A percentile compares a stretch with the other conserved stretches of the same genome.
phyloP scores from a whole-genome alignment of 345 rosid genomes.

The Erucastrum elatum region DNA sequence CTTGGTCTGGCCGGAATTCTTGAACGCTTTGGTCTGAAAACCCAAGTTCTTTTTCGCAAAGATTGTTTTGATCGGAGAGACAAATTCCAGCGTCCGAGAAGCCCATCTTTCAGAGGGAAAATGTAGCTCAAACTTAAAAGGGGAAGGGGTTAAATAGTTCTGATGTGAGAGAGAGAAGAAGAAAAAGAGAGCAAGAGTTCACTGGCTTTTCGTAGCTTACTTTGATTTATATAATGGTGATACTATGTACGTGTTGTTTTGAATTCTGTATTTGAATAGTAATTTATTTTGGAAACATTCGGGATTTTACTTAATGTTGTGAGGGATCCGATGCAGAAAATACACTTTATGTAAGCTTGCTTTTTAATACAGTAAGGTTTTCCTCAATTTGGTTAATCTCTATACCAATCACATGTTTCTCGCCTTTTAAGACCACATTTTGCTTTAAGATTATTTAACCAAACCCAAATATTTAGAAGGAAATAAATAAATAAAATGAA shows the following conservation, averaged over 20 bases:
- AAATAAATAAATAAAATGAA: not conserved
- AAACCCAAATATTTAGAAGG: not conserved
- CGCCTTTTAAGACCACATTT: constrained; percentile 28
- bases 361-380: constrained; percentile 22
- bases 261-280: not conserved
- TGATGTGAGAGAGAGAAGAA: constrained; percentile 14
- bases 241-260: not conserved
- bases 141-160: not conserved
- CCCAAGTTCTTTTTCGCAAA: constrained; percentile 17
- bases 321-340: constrained; percentile 44
- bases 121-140: constrained; percentile 16
- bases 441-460: constrained; percentile 31
- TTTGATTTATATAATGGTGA: constrained; percentile 26
- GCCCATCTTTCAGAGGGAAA: constrained; percentile 26
- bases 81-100: constrained; percentile 22
- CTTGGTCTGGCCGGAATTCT: constrained; percentile 21
- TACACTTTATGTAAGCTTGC: constrained; percentile 39
- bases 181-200: constrained; percentile 7
- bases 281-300: constrained; percentile 30
- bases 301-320: constrained; percentile 29
- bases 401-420: constrained; percentile 38
- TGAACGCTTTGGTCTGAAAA: constrained; percentile 22
- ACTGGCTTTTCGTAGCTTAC: constrained; percentile 24
- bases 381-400: constrained; percentile 29
- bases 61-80: constrained; percentile 28